Conservation (phyloP, 225 moss, liverwort and hornwort species). For the Polytrichum commune region DNA sequence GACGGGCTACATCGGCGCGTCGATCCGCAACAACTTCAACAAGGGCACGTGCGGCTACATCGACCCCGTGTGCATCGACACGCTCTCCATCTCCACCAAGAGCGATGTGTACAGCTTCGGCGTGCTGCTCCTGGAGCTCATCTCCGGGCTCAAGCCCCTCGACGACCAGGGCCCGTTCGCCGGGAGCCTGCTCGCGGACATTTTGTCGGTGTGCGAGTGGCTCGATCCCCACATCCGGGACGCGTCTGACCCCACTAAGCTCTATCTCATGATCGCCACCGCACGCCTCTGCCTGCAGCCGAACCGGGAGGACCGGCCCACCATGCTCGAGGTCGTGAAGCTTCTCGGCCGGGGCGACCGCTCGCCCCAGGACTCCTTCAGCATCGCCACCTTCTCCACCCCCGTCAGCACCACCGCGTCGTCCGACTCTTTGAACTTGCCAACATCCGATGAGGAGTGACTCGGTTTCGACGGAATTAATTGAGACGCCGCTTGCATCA, state of each 20-base stretch:
- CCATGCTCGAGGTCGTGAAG: constrained; percentile 6
- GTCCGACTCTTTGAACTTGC: background rate
- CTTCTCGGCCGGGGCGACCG: background rate
- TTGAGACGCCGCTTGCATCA: too few species aligned
- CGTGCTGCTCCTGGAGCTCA: constrained; percentile 32
- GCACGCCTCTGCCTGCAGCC: constrained; percentile 4
- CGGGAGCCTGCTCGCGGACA: background rate
- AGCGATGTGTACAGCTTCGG: constrained; percentile 36
- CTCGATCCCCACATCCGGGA: background rate
- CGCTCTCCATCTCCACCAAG: constrained; percentile 28
- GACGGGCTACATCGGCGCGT: background rate
- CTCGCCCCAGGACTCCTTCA: background rate
- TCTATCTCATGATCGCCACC: background rate
- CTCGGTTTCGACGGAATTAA: background rate
- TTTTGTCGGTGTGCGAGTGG: too few species aligned
- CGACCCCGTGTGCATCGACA: constrained; percentile 19
- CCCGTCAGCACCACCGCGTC: background rate
- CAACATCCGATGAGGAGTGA: background rate
- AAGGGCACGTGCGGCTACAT: constrained; percentile 18
- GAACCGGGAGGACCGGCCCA: background rate
- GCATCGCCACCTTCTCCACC: background rate
- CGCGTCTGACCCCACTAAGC: background rate
- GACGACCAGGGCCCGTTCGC: background rate
- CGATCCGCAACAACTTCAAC: constrained; percentile 6
- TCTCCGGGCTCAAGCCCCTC: constrained; percentile 16